phyloP scores from a whole-genome alignment of 78 protist genomes.

The Corallochytrium limacisporum region DNA sequence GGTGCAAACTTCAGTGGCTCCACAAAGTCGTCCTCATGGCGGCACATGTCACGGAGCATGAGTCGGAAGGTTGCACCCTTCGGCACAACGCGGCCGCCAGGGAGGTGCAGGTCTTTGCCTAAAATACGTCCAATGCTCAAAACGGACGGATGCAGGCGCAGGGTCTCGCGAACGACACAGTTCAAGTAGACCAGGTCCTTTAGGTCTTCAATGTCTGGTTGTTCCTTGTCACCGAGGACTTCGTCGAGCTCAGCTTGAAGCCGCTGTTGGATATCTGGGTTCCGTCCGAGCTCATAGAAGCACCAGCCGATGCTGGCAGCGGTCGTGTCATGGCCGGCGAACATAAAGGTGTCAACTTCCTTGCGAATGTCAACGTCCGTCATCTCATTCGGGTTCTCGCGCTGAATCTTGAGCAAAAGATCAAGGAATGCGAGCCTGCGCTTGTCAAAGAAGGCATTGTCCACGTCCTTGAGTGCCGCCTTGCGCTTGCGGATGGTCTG shows the following conservation, averaged over 20 bases:
- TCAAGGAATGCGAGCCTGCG: neutral
- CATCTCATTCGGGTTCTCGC: neutral
- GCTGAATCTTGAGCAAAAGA: neutral
- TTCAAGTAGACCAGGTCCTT: neutral
- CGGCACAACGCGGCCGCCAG: neutral
- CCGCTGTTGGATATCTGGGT: neutral
- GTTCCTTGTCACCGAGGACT: neutral
- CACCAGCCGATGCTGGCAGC: neutral
- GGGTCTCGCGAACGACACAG: neutral
- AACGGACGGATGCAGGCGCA: neutral
- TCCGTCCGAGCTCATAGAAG: neutral
- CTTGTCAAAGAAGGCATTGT: neutral
- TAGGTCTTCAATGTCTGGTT: neutral
- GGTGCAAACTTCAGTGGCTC: neutral
- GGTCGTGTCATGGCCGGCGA: slow-evolving; percentile 2
- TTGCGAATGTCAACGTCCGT: neutral
- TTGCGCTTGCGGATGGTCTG: neutral
- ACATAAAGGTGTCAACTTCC: slow-evolving; percentile 5
- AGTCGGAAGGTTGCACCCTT: neutral
- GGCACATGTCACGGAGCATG: neutral
- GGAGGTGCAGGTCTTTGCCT: neutral
- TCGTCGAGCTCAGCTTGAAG: neutral
- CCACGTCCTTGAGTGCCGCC: neutral
- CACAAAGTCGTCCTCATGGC: neutral
- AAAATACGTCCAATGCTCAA: neutral